Evolutionary conservation across 495 filamentous ascomycete genomes (phyloP).

Genomic region (Aspergillus ellipticus): DNA sequence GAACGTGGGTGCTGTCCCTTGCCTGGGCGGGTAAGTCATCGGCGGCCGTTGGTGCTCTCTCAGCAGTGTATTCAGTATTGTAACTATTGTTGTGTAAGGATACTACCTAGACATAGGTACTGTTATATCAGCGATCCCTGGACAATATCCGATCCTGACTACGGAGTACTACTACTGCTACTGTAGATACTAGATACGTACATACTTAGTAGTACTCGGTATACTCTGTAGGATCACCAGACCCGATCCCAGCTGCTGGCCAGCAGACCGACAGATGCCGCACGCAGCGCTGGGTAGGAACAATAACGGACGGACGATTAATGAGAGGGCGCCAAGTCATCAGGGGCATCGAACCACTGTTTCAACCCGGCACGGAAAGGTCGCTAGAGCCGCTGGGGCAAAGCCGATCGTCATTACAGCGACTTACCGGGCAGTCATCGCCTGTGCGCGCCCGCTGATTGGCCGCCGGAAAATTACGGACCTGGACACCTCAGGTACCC

Average conservation of each 20-base stretch:
- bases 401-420: constrained; percentile 20
- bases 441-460: constrained; percentile 2
- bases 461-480: not conserved
- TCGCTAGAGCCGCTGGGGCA: constrained; percentile 16
- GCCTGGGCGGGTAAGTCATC: not conserved
- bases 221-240: no score
- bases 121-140: no score
- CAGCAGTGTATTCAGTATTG: not conserved
- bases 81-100: no score
- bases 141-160: no score
- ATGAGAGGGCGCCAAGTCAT: constrained; percentile 11
- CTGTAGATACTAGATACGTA: no score
- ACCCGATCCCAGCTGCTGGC: not conserved
- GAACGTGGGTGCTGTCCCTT: constrained; percentile 3
- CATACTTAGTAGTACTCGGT: no score
- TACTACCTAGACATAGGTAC: no score
- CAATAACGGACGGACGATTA: not conserved
- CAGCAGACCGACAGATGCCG: not conserved
- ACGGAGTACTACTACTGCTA: no score
- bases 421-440: constrained; percentile 2
- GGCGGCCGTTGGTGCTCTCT: not conserved
- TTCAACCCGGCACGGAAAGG: constrained; percentile 11
- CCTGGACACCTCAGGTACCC: constrained; percentile 3
- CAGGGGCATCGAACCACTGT: constrained; percentile 20
- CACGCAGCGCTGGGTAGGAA: not conserved